Base-by-base conservation (phyloP, 768 basidiomycete species). In the Boletales sp. region DNA sequence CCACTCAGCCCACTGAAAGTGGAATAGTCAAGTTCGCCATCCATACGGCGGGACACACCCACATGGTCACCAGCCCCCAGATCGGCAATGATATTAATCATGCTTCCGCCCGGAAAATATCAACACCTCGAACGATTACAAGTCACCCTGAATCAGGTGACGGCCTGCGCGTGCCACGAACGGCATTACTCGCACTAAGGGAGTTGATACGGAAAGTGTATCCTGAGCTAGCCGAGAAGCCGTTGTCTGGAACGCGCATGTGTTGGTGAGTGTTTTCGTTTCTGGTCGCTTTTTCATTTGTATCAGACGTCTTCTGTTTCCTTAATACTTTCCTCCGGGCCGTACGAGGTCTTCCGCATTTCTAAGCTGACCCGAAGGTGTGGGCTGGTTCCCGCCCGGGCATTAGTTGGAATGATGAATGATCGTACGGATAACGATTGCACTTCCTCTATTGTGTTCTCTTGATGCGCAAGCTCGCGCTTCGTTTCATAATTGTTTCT, bases 21-120 rank as follows among this genome's bases (percentile, higher is more conserved):
- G 78, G 83, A 56, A 60, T 90, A 43, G 65, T 98, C 46, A 98
- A 97, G 67, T 57, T 88, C 57, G 90, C 82, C 3, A 79, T 87
- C 35, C 92, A 96, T 66, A 70, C 73, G 36, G 78, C 81, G 15
- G 95, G 95, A 6, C 84, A 84, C 63, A 87, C 77, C 30, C 72
- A 83, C 54, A 58, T 51, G 56, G 32, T 57, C 19, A 3, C 53
- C 14, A 35, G 50, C 8, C 18, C 13, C 33, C 31, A 50, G n/a
- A 2, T 39, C 47, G 51, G 46, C 41, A 40, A 32, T 17, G 46
- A 51, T 50, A 15, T 28, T 28, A 28, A 34, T 15, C 35, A 18
- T 5, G 2, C 11, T 21, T 50, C 63, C 13, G 62, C 36, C 21
- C 57, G 67, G 19, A 54, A 53, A 30, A 74, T 88, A 48, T 95